Conservation (phyloP, 371 early-diverging fungal species). For the Lichtheimia corymbifera region DNA sequence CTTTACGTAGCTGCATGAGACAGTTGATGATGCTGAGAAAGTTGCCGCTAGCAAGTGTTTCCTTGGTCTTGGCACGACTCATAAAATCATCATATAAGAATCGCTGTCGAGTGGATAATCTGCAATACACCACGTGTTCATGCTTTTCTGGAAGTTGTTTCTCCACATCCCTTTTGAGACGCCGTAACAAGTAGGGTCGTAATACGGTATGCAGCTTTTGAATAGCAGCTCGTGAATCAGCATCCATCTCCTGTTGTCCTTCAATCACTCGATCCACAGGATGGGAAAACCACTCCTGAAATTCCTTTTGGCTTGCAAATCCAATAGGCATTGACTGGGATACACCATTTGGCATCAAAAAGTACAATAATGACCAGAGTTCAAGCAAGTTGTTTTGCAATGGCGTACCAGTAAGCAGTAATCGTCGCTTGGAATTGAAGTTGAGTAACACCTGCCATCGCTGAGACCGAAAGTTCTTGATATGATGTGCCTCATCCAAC, state of each 20-base stretch:
- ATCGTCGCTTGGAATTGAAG: conserved; percentile 76
- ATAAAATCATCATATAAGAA: conserved; percentile 88
- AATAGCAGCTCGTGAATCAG: conserved; percentile 63
- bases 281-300: conserved; percentile 90
- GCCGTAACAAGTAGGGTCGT: conserved; percentile 87
- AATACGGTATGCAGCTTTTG: conserved; percentile 75
- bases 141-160: conserved; percentile 84
- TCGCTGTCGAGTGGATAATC: conserved; percentile 81
- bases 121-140: conserved; percentile 80
- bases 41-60: conserved; percentile 73
- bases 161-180: conserved; percentile 86
- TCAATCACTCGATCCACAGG: conserved; percentile 83
- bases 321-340: conserved; percentile 65
- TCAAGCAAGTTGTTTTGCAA: conserved; percentile 95
- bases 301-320: conserved; percentile 82
- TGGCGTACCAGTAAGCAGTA: conserved; percentile 95
- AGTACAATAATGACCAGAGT: conserved; percentile 93
- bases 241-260: conserved; percentile 54
- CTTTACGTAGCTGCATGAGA: conserved; percentile 95
- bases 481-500: conserved; percentile 95
- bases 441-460: conserved; percentile 90
- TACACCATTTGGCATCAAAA: conserved; percentile 83
- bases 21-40: conserved; percentile 87
- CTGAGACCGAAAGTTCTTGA: conserved; percentile 94
- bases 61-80: conserved; percentile 79